These are phyloP conservation scores for Blepharisma japonicum DNA, from an alignment of 73 alveolate species.

Conservation along the genomic window DNA sequence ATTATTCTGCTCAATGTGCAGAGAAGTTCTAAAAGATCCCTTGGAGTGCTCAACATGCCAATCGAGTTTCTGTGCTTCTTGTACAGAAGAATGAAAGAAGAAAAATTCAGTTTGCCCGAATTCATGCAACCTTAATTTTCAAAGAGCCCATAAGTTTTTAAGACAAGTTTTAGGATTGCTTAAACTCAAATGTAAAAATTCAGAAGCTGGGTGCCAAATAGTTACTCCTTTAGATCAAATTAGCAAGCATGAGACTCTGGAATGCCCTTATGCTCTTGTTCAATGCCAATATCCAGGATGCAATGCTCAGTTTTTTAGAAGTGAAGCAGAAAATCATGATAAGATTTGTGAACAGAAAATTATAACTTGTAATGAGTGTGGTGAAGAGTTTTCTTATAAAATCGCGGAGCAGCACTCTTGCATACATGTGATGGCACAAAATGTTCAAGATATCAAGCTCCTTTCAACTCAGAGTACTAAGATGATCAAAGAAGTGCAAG, in stretches of 20 bases:
- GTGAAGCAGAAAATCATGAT: constrained; percentile 15
- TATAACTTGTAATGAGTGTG: constrained; percentile 13
- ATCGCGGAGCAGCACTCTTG: not conserved
- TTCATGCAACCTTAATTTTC: constrained; percentile 24
- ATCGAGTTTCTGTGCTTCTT: constrained; percentile 21
- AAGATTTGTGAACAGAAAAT: not conserved
- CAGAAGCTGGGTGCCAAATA: constrained; percentile 9
- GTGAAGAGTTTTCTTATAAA: not conserved
- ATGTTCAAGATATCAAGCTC: not conserved
- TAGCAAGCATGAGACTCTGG: not conserved
- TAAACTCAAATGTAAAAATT: not conserved
- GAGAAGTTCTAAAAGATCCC: constrained; percentile 30
- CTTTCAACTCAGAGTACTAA: not conserved
- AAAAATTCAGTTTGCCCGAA: constrained; percentile 19
- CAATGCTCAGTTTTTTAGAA: not conserved
- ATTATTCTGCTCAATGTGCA: constrained; percentile 28
- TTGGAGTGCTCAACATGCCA: constrained; percentile 24
- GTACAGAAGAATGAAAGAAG: not conserved
- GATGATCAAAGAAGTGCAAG: not conserved
- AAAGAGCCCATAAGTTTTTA: constrained; percentile 8
- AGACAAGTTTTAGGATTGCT: constrained; percentile 1
- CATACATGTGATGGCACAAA: not conserved
- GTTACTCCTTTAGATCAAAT: not conserved
- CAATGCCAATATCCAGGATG: constrained; percentile 14
- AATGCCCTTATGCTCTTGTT: not conserved